Evolutionary conservation across 768 basidiomycete genomes (phyloP).

Genomic region (Suillus subalutaceus): DNA sequence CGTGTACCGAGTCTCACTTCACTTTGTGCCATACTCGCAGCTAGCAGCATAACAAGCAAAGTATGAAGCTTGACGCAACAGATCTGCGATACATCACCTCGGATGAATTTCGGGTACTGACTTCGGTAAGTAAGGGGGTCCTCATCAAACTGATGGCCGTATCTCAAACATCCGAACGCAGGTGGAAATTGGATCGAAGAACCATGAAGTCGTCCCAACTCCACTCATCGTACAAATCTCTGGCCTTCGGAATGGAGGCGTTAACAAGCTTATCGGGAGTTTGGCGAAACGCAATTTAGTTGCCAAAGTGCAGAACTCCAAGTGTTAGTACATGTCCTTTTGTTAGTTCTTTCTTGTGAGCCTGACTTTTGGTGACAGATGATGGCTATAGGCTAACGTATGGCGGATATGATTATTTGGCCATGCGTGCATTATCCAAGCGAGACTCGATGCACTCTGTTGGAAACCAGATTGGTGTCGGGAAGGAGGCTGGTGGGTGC

Average conservation of each 20-base stretch:
- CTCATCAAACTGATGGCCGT: constrained; percentile 7
- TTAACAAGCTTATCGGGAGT: constrained; percentile 89
- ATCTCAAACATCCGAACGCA: constrained; percentile 31
- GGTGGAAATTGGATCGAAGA: constrained; percentile 98
- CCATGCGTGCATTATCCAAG: constrained; percentile 91
- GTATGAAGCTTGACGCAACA: constrained; percentile 92
- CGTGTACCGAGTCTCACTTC: neutral
- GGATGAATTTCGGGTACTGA: constrained; percentile 95
- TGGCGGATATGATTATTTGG: constrained; percentile 97
- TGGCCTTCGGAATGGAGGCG: constrained; percentile 88
- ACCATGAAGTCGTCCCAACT: constrained; percentile 94
- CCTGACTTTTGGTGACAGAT: constrained; percentile 51
- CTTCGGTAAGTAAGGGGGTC: constrained; percentile 72
- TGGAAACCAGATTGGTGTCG: constrained; percentile 97
- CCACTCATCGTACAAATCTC: constrained; percentile 90
- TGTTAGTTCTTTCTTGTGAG: neutral
- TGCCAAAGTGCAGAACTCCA: constrained; percentile 86
- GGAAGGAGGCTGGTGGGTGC: constrained; percentile 88
- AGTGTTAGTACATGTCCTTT: constrained; percentile 58
- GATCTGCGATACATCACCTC: constrained; percentile 91
- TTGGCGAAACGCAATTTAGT: constrained; percentile 92
- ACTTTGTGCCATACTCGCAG: neutral
- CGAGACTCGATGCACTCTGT: constrained; percentile 87
- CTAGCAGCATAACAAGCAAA: constrained; percentile 3
- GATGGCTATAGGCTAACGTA: constrained; percentile 98